Base-by-base conservation (phyloP, 164 flowering plant species). In the Vitis amurensis region DNA sequence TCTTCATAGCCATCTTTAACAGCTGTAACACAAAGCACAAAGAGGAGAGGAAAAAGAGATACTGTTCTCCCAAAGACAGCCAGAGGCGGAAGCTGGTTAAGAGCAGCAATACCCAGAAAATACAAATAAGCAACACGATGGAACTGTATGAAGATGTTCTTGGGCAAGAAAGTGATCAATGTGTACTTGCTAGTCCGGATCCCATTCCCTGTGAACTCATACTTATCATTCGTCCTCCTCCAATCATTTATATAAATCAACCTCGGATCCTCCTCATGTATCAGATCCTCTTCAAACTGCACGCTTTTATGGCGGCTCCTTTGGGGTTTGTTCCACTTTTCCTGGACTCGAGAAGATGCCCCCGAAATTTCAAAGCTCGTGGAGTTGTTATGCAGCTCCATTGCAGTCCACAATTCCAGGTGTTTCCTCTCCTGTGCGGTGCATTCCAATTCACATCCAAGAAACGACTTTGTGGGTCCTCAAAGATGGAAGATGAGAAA, bases 1-100 rank as follows among this genome's bases (percentile, higher is more conserved):
- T 93, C 98, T 78, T 93, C 98, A 76, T 93, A 93, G 7, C 97
- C 98, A 86, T 93, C 98, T 81, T 93, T 93, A 48, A 93, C 80
- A 44, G 98, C 97, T 7, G 98, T 93, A 66, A 93, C 98, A 68
- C 83, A 81, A 55, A 93, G 90, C 71, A 93, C 98, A 78, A 93
- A 90, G 30, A 91, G 84, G 47, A 93, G 93, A 17, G 98, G 98
- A 62, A 93, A 88, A 71, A 93, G 97, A 29, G 98, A 93, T 29
- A 85, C 98, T 0, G 97, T 91, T 81, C 98, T 87, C 58, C 98
- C 98, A 80, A 93, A 93, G 37, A 93, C 98, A 6, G 98, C 98
- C 73, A 93, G 97, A 19, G 97, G 97, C 7, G 98, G 98, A 68
- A 93, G 95, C 87, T 93, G 98, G 66, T 93, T 93, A 72, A 93